Evolutionary conservation across 2,329 filamentous ascomycete genomes (phyloP), one percentile per base, ranked within the genome.

Genomic region (Scolecobasidium constrictum): DNA sequence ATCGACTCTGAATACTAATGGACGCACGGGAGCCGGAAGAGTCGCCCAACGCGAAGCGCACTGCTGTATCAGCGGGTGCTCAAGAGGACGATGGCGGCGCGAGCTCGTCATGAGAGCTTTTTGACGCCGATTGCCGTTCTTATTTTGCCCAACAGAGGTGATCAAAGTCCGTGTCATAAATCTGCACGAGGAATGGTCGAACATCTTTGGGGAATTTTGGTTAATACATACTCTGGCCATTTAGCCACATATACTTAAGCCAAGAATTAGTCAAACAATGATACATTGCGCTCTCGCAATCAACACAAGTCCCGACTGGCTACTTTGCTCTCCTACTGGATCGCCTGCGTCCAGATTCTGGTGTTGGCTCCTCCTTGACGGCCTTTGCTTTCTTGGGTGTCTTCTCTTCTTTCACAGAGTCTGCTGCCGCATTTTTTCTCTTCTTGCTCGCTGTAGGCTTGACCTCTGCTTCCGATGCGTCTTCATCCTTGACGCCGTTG

Each of bases 391-490:
- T 42, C n/a, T 35, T 42, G 11, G 38, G 23, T n/a, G 22, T 21
- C 15, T 21, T 17, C 11, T 39, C 23, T 20, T 47, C 43, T 40
- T 52, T 20, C 17, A 38, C 5, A 46, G 43, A 13, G 40, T 28
- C 26, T 40, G 47, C 13, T 48, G 43, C 41, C 39, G 9, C 35
- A 17, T 5, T 23, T 2, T 40, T 43, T 33, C 26, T 37, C 41
- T 20, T 44, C 35, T 22, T 40, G 22, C 17, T 31, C 38, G n/a
- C 17, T 35, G 7, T 51, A 4, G 49, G 47, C 20, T 58, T 50
- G 7, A 13, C 33, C 20, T 28, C 36, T 38, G 38, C 44, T 18
- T 38, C 41, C 15, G 6, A 19, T n/a, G 22, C 11, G 26, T 46
- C 40, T 9, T 47, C 40, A 12, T 21, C 20, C 39, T 45, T 34